These are phyloP conservation scores for Neurospora sp. DNA, from an alignment of 495 filamentous ascomycete genomes.

Conservation along the genomic window DNA sequence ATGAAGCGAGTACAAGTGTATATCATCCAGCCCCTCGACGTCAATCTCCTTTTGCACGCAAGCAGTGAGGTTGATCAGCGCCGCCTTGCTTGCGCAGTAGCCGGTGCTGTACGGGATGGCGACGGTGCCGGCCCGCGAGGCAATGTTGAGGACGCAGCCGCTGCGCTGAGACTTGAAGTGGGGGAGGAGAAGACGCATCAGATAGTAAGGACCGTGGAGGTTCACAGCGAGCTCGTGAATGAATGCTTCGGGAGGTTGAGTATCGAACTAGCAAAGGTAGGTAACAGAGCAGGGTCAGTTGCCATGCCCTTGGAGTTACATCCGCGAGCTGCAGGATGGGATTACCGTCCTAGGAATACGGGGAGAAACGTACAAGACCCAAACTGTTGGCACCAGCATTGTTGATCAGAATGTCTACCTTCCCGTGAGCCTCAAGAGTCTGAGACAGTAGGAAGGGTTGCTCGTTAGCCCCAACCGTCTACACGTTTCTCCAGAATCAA, in stretches of 20 bases:
- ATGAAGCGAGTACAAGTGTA: conserved; percentile 24
- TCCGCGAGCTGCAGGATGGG: not conserved
- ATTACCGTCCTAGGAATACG: not conserved
- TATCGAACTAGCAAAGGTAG: conserved; percentile 11
- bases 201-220: conserved; percentile 39
- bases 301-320: not conserved
- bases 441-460: not conserved
- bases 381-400: conserved; percentile 25
- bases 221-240: conserved; percentile 49
- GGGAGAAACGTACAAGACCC: conserved; percentile 9
- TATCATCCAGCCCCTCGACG: conserved; percentile 15
- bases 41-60: conserved; percentile 24
- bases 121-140: conserved; percentile 23
- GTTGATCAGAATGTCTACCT: conserved; percentile 22
- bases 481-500: not conserved
- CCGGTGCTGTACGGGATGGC: conserved; percentile 20
- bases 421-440: conserved; percentile 6
- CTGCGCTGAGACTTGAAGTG: conserved; percentile 12
- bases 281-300: not conserved
- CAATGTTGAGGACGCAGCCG: conserved; percentile 25
- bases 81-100: conserved; percentile 26
- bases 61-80: conserved; percentile 25
- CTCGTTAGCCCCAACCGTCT: not conserved
- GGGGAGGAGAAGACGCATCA: conserved; percentile 23
- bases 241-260: conserved; percentile 27